Evolutionary conservation across 148 eudicot genomes (phyloP).

Genomic region (Vaccinium darrowii): DNA sequence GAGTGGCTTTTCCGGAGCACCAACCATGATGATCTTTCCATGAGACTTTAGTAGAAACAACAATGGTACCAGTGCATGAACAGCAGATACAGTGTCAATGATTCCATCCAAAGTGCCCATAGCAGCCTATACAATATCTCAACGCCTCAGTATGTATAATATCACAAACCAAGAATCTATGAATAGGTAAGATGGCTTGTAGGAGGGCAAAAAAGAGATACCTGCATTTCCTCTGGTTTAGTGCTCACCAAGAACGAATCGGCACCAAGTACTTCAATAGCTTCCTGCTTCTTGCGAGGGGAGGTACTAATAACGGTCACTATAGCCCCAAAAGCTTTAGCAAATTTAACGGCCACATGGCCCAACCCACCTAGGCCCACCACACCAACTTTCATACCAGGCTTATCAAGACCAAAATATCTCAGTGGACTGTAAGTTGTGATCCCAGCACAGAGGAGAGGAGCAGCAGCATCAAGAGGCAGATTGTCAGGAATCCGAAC

Average conservation of each 20-base stretch:
- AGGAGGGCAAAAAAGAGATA: neutral
- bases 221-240: slow-evolving; percentile 26
- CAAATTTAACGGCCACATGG: slow-evolving; percentile 38
- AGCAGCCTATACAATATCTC: slow-evolving; percentile 22
- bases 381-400: slow-evolving; percentile 27
- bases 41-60: slow-evolving; percentile 20
- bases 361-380: slow-evolving; percentile 28
- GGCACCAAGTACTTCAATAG: slow-evolving; percentile 27
- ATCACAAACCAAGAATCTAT: neutral
- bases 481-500: slow-evolving; percentile 24
- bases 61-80: slow-evolving; percentile 18
- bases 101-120: slow-evolving; percentile 26
- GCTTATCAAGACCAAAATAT: slow-evolving; percentile 34
- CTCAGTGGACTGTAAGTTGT: slow-evolving; percentile 32
- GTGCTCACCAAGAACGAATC: slow-evolving; percentile 26
- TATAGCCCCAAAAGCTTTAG: slow-evolving; percentile 27
- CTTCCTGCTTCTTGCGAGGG: slow-evolving; percentile 24
- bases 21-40: slow-evolving; percentile 25
- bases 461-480: slow-evolving; percentile 28
- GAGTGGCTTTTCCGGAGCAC: slow-evolving; percentile 3
- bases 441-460: slow-evolving; percentile 37
- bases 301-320: slow-evolving; percentile 37
- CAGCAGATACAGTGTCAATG: slow-evolving; percentile 25
- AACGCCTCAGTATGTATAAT: neutral
- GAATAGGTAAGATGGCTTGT: neutral